These are phyloP conservation scores for Sclerotinia sclerotiorum DNA, from an alignment of 2,329 filamentous ascomycete genomes.

Conservation along the genomic window DNA sequence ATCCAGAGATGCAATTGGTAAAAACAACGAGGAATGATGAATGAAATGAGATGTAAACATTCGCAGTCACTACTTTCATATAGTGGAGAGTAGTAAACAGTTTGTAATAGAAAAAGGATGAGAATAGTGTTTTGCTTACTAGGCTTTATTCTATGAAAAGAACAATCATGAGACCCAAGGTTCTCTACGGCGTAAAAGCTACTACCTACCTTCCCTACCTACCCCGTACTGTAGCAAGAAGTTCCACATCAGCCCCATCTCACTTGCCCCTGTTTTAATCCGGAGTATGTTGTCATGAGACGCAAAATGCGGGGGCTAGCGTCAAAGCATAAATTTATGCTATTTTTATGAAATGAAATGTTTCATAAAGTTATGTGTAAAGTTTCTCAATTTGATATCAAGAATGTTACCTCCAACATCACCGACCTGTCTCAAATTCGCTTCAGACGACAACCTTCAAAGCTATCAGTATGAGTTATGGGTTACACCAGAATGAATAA, in stretches of 20 bases:
- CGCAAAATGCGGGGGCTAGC: constrained; percentile 17
- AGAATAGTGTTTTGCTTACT: neutral
- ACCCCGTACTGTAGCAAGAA: neutral
- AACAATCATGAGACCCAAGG: constrained; percentile 7
- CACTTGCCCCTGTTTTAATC: neutral
- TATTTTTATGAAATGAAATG: neutral
- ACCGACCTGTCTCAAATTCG: neutral
- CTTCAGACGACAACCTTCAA: constrained; percentile 9
- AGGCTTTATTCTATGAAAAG: neutral
- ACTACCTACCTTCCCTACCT: neutral
- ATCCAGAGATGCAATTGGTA: neutral
- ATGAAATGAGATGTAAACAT: neutral
- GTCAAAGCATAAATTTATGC: neutral
- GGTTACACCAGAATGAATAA: neutral
- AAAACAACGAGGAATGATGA: neutral
- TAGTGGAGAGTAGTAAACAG: neutral
- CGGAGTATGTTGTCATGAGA: constrained; percentile 6
- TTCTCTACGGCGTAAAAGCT: neutral
- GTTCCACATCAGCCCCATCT: neutral
- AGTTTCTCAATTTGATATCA: neutral
- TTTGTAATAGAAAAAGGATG: neutral
- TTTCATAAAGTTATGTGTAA: neutral
- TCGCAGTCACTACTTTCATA: neutral
- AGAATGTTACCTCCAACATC: neutral
- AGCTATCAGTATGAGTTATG: neutral